Evolutionary conservation across 768 basidiomycete genomes (phyloP).

Genomic region (Lactifluus rugatus): DNA sequence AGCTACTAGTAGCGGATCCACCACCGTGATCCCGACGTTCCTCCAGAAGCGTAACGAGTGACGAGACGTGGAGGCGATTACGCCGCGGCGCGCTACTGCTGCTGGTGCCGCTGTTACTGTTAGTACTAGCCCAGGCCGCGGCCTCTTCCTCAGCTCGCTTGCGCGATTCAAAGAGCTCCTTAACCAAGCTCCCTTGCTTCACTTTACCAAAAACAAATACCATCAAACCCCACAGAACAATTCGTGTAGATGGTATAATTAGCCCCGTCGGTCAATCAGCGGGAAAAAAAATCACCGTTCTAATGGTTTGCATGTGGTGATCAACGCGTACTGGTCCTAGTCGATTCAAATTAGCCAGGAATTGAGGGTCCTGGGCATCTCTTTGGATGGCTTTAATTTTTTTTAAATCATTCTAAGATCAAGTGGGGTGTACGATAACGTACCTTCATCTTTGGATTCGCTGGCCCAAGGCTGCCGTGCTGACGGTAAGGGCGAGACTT

Average conservation of each 20-base stretch:
- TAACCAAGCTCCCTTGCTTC: slow-evolving; percentile 21
- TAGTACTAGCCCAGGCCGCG: slow-evolving; percentile 25
- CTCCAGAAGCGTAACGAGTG: slow-evolving; percentile 51
- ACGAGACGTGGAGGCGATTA: slow-evolving; percentile 47
- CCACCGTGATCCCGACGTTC: slow-evolving; percentile 36
- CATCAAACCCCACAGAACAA: background rate
- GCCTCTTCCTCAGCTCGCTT: slow-evolving; percentile 47
- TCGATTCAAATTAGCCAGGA: slow-evolving; percentile 51
- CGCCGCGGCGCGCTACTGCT: slow-evolving; percentile 26
- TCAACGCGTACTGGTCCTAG: slow-evolving; percentile 66
- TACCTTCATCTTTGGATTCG: slow-evolving; percentile 14
- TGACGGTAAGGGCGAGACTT: background rate
- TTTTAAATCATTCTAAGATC: no score
- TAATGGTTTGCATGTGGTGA: slow-evolving; percentile 45
- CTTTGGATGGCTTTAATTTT: slow-evolving; percentile 17
- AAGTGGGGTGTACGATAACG: background rate
- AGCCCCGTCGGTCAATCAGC: background rate
- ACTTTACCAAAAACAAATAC: slow-evolving; percentile 20
- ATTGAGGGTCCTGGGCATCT: slow-evolving; percentile 65
- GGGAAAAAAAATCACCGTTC: slow-evolving; percentile 30
- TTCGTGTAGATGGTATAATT: background rate
- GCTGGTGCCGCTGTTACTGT: no score
- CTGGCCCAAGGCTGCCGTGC: slow-evolving; percentile 9
- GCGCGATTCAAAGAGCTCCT: slow-evolving; percentile 44
- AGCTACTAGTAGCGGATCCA: background rate